A percentile compares a stretch with the other conserved stretches of the same genome.
phyloP scores from a whole-genome alignment of 2,329 filamentous ascomycete genomes.

The Sclerotinia spermophila region DNA sequence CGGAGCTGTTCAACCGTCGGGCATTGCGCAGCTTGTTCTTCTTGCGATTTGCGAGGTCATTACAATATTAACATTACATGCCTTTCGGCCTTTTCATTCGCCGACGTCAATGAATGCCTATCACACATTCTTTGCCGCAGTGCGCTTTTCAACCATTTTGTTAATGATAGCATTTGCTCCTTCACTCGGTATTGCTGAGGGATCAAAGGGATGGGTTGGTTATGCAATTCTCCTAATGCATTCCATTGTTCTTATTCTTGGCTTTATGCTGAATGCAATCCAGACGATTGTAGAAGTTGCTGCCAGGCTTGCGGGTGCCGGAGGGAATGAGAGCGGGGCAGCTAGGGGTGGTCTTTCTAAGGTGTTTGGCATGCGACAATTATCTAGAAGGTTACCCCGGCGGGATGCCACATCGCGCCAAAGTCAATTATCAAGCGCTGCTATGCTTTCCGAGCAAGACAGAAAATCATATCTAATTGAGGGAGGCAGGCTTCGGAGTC shows the following conservation, averaged over 20 bases:
- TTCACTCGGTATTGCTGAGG: constrained; percentile 71
- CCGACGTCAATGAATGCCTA: constrained; percentile 98
- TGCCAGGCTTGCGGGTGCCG: constrained; percentile 77
- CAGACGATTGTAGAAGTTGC: constrained; percentile 88
- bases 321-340: constrained; percentile 68
- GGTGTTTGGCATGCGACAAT: constrained; percentile 86
- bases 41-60: constrained; percentile 94
- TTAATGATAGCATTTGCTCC: constrained; percentile 83
- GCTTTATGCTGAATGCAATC: constrained; percentile 87
- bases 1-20: constrained; percentile 86
- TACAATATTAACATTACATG: constrained; percentile 78
- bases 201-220: constrained; percentile 88
- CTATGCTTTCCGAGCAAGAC: constrained; percentile 70
- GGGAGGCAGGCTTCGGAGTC: constrained; percentile 55
- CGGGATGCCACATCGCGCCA: constrained; percentile 64
- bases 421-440: constrained; percentile 78
- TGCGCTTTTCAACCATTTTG: constrained; percentile 72
- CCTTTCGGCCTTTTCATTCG: constrained; percentile 84
- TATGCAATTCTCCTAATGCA: constrained; percentile 88
- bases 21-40: constrained; percentile 87
- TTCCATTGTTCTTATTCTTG: constrained; percentile 78
- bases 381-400: constrained; percentile 68
- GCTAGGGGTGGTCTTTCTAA: constrained; percentile 81
- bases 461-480: constrained; percentile 56
- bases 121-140: constrained; percentile 75